Base-by-base conservation (phyloP, 805 yeast species). In the Myxozyma neglecta region DNA sequence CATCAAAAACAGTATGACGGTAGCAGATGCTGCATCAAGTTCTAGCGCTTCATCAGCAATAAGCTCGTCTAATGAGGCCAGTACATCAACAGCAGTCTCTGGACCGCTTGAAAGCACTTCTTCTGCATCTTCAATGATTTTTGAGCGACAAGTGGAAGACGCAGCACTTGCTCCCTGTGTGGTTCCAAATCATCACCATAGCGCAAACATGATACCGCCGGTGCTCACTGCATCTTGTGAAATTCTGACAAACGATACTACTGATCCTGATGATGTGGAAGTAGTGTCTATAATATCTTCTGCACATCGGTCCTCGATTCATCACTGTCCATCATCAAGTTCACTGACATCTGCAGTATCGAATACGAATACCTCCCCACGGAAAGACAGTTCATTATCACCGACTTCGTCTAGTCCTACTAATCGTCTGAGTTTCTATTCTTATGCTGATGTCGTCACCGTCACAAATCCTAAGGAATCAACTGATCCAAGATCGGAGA, bases 181-280 rank as follows among this genome's bases (percentile, higher is more conserved):
- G 42, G 57, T 56, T 5, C 61, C 63, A 6, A 73, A 74, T 5
- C 79, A 75, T 68, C 75, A 79, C 74, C 76, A 78, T 14, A 68
- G 75, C 42, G 89, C 89, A 72, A 88, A 90, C 73, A 83, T 75
- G 67, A 88, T 90, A 20, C 88, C 96, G 1, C 92, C 97, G 0
- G 89, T 89, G 6, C 77, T 90, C 68, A 96, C 89, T 69, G 90
- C 96, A 8, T 83, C 94, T 4, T 81, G 85, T 18, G 83, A 87
- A 62, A 77, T 88, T 42, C 79, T 85, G 47, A 82, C 85, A 13
- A 85, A 85, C 68, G 70, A 75, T 10, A 75, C 78, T 48, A 78
- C 87, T 4, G 83, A 87, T 69, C 80, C 90, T 62, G 87, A 88
- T 66, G 80, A 82, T 57, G 85, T 89, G 13, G 92, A 88, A 62